These are phyloP conservation scores for Cardamine chenopodiifolia DNA, from an alignment of 345 rosid genomes.

Conservation along the genomic window DNA sequence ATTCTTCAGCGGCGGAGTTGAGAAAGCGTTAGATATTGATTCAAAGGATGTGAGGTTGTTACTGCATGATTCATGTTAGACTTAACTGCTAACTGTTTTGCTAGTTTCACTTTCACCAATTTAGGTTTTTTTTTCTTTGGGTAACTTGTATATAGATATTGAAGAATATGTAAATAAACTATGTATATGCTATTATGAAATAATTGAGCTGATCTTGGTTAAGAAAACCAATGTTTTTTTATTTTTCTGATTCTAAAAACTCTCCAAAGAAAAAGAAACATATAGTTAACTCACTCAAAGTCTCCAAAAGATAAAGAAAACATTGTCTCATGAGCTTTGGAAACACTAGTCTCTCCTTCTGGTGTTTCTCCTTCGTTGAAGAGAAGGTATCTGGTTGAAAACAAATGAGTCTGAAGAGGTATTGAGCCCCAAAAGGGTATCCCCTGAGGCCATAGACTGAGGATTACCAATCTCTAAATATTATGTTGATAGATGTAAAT, in stretches of 20 bases:
- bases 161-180: background rate
- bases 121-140: background rate
- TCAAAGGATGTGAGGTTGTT: constrained; percentile 2
- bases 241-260: background rate
- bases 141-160: background rate
- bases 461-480: no score
- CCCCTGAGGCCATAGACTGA: no score
- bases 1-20: background rate
- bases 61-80: background rate
- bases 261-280: background rate
- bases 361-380: background rate
- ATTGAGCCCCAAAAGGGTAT: no score
- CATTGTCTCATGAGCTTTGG: background rate
- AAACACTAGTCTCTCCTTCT: background rate
- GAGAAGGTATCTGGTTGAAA: no score
- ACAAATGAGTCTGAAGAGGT: no score
- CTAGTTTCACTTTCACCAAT: background rate
- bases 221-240: background rate
- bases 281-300: no score
- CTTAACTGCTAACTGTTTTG: background rate
- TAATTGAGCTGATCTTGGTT: background rate
- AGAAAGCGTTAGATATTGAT: background rate
- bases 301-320: background rate
- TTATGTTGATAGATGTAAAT: no score
- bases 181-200: background rate